A percentile compares a stretch with the other conserved stretches of the same genome.
These are phyloP conservation scores for Stellera chamaejasme DNA, from an alignment of 345 rosid species.

Conservation along the genomic window DNA sequence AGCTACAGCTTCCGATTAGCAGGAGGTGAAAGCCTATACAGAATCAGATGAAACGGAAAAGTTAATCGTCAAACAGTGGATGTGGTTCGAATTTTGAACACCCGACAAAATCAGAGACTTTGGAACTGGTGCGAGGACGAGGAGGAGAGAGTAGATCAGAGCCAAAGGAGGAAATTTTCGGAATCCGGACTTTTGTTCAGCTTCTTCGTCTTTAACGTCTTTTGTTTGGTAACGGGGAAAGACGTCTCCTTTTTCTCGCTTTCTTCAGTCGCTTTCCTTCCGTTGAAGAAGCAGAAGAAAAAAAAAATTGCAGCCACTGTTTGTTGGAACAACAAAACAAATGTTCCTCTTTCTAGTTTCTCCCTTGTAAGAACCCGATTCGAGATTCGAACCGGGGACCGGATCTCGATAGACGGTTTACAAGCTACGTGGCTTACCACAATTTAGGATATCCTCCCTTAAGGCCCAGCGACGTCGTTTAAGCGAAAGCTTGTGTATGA, in stretches of 20 bases:
- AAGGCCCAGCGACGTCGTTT: slow-evolving; percentile 10
- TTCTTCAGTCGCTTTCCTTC: slow-evolving; percentile 11
- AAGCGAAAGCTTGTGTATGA: neutral
- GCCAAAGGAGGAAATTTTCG: slow-evolving; percentile 22
- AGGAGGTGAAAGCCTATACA: neutral
- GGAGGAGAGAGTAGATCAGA: slow-evolving; percentile 28
- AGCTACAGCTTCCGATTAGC: slow-evolving; percentile 20
- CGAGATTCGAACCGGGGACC: too few species aligned
- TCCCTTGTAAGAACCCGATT: neutral
- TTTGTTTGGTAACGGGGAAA: slow-evolving; percentile 61
- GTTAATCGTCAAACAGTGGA: too few species aligned
- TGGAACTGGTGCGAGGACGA: slow-evolving; percentile 9
- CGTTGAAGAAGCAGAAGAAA: slow-evolving; percentile 13
- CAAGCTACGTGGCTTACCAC: neutral
- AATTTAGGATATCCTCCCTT: neutral
- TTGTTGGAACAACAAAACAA: slow-evolving; percentile 7
- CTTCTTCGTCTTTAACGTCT: slow-evolving; percentile 18
- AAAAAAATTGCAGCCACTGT: slow-evolving; percentile 18
- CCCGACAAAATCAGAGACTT: slow-evolving; percentile 17
- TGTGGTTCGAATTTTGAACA: slow-evolving; percentile 18
- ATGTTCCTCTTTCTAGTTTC: neutral
- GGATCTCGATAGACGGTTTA: neutral
- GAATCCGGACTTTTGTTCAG: slow-evolving; percentile 33
- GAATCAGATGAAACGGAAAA: too few species aligned
- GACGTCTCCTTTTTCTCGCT: slow-evolving; percentile 15